Evolutionary conservation across 208 protist species (phyloP), one percentile per base, ranked within the genome.

Genomic region (Dictyostelium gargantuum): DNA sequence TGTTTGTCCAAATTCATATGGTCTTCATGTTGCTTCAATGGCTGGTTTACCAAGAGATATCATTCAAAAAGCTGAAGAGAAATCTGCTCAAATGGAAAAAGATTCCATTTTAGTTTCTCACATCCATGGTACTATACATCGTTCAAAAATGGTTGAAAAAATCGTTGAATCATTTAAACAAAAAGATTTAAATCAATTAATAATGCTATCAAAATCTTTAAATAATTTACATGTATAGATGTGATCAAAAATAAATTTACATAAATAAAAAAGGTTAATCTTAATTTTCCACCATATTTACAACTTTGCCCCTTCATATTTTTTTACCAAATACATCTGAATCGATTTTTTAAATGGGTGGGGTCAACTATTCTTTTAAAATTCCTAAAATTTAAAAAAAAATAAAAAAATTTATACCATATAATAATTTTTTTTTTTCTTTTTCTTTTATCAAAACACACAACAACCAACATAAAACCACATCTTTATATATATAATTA

Each of bases 1-100:
- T 81, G 80, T 95, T 21, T 97, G 95, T 58, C 93, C 93, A 46
- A 94, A 95, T 63, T 94, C 82, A 50, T 97, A 97, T 80, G 96
- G 96, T 89, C 81, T 97, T 82, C 95, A 96, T 58, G 96, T 97
- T 40, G 96, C 95, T 73, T 17, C 29, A n/a, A 94, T 95, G 81
- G 93, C 95, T 23, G 95, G 95, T 42, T 29, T 97, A n/a, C 48
- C 91, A 42, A 23, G 15, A 19, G 26, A 19, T 52, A 50, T 96
- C 3, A 63, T 95, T 38, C 0, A 0, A 6, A 50, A 35, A 35
- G 92, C 92, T 13, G 54, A 91, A 76, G n/a, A 85, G 26, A 85
- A 80, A 46, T 50, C 92, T 10, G 38, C 35, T 15, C 70, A 91
- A 72, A 91, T 94, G n/a, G 92, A 93, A 80, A 76, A 70, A 58